These are phyloP conservation scores for Trypethelium eluteriae DNA, from an alignment of 495 filamentous ascomycete species.

Conservation along the genomic window DNA sequence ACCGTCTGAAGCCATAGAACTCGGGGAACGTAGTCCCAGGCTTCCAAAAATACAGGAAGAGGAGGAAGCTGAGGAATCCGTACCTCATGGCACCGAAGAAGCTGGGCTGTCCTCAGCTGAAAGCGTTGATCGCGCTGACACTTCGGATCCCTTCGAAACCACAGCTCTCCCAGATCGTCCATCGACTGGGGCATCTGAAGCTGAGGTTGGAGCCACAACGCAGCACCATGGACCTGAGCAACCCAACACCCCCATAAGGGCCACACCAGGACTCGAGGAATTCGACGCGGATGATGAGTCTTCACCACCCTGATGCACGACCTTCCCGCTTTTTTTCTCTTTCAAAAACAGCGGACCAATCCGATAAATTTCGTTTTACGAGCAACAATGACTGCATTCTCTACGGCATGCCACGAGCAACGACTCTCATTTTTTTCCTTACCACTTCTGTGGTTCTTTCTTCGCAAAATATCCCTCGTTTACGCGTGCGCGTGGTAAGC, in stretches of 20 bases:
- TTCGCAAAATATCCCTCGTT: background rate
- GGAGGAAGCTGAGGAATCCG: background rate
- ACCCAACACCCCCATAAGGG: too few species aligned
- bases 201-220: too few species aligned
- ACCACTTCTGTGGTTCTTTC: background rate
- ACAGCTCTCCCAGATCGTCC: background rate
- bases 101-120: too few species aligned
- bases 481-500: background rate
- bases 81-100: background rate
- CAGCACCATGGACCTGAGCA: too few species aligned
- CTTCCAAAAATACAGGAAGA: background rate
- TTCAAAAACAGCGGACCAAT: too few species aligned
- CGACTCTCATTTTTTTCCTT: background rate
- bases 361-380: background rate
- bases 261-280: too few species aligned
- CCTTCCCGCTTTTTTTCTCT: too few species aligned
- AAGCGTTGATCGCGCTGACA: background rate
- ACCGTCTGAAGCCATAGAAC: background rate
- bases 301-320: too few species aligned
- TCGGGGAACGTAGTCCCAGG: background rate
- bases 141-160: background rate
- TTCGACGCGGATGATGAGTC: too few species aligned
- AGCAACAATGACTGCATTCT: slow-evolving; percentile 1
- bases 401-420: background rate
- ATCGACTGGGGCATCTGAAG: too few species aligned